Conservation (phyloP, 1,139 yeast species). For the Blastobotrys capitulatus region DNA sequence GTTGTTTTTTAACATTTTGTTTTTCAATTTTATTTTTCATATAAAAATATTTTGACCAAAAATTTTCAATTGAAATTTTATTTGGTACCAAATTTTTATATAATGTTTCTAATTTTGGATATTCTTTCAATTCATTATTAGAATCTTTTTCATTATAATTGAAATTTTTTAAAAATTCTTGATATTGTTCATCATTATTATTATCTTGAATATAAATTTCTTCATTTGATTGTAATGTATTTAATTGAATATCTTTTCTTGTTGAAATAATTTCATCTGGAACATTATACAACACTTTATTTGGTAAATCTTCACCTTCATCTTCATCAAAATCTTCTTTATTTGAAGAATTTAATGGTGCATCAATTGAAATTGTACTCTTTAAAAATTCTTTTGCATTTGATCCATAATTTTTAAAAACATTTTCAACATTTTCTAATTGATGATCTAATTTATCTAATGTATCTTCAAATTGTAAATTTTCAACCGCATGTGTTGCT, state of each 20-base stretch:
- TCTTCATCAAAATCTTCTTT: conserved; percentile 19
- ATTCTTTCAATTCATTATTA: conserved; percentile 47
- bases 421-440: no score
- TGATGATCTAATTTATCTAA: conserved; percentile 42
- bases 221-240: conserved; percentile 43
- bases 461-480: conserved; percentile 61
- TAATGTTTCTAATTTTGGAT: conserved; percentile 50
- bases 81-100: conserved; percentile 68
- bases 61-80: conserved; percentile 50
- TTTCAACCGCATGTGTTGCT: no score
- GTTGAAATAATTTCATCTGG: conserved; percentile 43
- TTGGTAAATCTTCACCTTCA: conserved; percentile 33
- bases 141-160: conserved; percentile 48
- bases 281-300: conserved; percentile 42
- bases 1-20: conserved; percentile 63
- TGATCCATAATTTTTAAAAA: conserved; percentile 49
- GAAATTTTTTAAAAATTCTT: conserved; percentile 34
- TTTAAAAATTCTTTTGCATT: conserved; percentile 45
- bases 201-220: conserved; percentile 38
- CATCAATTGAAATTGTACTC: conserved; percentile 44
- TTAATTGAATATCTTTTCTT: conserved; percentile 55
- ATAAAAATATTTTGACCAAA: conserved; percentile 73
- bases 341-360: conserved; percentile 21
- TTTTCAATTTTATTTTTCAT: conserved; percentile 50
- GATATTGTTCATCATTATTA: conserved; percentile 31